Base-by-base conservation (phyloP, 805 yeast genomes). In the Candida ovalis region DNA sequence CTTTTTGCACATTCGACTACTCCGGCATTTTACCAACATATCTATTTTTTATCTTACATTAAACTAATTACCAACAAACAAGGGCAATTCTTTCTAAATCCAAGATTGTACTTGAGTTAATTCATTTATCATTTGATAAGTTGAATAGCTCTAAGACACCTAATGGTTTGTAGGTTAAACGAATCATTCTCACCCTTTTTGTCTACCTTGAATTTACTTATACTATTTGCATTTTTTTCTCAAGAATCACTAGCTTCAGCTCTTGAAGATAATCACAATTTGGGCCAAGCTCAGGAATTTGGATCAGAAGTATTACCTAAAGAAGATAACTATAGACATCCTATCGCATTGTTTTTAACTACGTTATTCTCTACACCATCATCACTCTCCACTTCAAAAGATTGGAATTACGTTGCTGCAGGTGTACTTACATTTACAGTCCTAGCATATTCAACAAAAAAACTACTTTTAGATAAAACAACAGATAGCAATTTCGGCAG, bases 351-450 rank as follows among this genome's bases (percentile, higher is more conserved):
- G 38, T 35, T 35, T 18, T 35, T 13, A 3, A 17, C 19, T 17
- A 17, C 38, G 22, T 17, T 35, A 7, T 35, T 35, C 22, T n/a
- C 38, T 17, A 5, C 38, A 6, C 6, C 22, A 5, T 17, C 22
- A n/a, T n/a, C 38, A 17, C 17, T 21, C 15, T 35, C 38, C 22
- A 17, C 17, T n/a, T 35, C 38, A 18, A 35, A 42, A 44, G 50
- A 47, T 44, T 57, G 59, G 58, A 52, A 50, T 39, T 38, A 51
- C 33, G 47, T 55, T 36, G 50, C 54, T 23, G 45, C 48, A n/a
- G 48, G 54, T 12, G 18, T 47, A 7, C 43, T 53, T 15, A 58
- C 65, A 9, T 3, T 61, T 12, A 54, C 56, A 22, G 27, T 60
- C n/a, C 47, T 56, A 25, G 56, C 54, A 24, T 28, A 41, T 21